Evolutionary conservation across 1,284 basidiomycete genomes (phyloP).

Genomic region (Filobasidium uniguttulatum): DNA sequence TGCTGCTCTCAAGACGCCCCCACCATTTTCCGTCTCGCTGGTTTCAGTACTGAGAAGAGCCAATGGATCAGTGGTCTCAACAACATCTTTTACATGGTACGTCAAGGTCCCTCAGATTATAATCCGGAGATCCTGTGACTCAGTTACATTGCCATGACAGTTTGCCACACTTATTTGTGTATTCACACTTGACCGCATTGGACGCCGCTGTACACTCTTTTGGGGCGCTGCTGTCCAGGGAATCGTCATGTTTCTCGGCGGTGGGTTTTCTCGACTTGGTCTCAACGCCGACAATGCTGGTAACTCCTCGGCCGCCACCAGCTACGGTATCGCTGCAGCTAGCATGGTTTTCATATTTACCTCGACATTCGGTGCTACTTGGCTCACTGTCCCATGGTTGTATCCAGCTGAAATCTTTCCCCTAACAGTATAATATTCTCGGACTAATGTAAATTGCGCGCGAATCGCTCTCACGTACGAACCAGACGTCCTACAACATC

Average conservation of each 20-base stretch:
- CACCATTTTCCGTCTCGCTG: conserved; percentile 22
- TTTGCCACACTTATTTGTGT: conserved; percentile 22
- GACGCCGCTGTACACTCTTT: conserved; percentile 20
- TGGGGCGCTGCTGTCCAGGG: conserved; percentile 22
- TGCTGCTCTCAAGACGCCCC: conserved; percentile 15
- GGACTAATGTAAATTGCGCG: too few species aligned
- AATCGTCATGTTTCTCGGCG: conserved; percentile 20
- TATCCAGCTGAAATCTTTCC: conserved; percentile 31
- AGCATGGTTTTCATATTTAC: conserved; percentile 24
- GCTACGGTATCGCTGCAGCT: conserved; percentile 20
- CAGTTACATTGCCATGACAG: too few species aligned
- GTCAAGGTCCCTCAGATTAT: background rate
- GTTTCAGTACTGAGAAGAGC: conserved; percentile 24
- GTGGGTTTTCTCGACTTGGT: conserved; percentile 20
- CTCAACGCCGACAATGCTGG: conserved; percentile 15
- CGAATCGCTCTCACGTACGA: too few species aligned
- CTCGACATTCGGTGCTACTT: conserved; percentile 23
- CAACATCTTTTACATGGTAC: conserved; percentile 23
- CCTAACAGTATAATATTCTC: too few species aligned
- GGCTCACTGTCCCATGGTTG: conserved; percentile 26
- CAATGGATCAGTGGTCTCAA: conserved; percentile 27
- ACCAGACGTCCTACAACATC: too few species aligned
- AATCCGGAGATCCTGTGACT: conserved; percentile 4
- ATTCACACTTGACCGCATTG: conserved; percentile 28
- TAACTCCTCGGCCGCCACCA: conserved; percentile 11